phyloP scores from a whole-genome alignment of 768 basidiomycete genomes.

The Crucibulum laeve region DNA sequence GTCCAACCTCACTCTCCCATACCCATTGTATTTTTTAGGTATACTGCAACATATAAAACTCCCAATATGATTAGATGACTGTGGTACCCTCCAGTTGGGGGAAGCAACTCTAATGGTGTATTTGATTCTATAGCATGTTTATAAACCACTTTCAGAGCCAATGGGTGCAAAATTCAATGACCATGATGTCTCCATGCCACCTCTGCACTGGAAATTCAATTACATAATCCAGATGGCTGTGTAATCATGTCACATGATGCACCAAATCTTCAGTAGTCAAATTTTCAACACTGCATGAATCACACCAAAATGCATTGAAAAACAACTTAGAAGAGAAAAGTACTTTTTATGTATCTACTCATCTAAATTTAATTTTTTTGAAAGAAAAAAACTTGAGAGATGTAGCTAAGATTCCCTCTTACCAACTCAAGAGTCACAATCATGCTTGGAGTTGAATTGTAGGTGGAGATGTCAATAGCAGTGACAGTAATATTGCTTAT shows the following conservation, averaged over 20 bases:
- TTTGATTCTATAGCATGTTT: not conserved
- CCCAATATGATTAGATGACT: constrained; percentile 12
- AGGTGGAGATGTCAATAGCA: constrained; percentile 51
- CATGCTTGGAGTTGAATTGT: too few relatives aligned
- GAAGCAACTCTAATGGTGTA: too few relatives aligned
- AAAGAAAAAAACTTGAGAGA: constrained; percentile 51
- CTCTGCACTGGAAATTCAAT: too few relatives aligned
- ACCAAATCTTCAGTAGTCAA: too few relatives aligned
- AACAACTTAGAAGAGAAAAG: not conserved
- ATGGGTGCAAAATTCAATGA: not conserved
- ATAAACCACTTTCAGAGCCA: not conserved
- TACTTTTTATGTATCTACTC: constrained; percentile 41
- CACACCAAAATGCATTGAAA: too few relatives aligned
- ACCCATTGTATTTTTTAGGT: not conserved
- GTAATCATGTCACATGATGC: too few relatives aligned
- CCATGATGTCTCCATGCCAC: too few relatives aligned
- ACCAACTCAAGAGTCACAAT: constrained; percentile 33
- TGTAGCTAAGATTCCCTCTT: constrained; percentile 43
- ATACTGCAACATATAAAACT: not conserved
- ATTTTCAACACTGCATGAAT: too few relatives aligned
- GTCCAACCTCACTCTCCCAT: not conserved
- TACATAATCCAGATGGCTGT: too few relatives aligned
- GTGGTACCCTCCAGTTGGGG: constrained; percentile 1
- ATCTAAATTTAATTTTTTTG: constrained; percentile 57
- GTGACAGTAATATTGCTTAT: too few relatives aligned